Base-by-base conservation (phyloP, 2,329 filamentous ascomycete species). In the Aspergillus udagawae region DNA sequence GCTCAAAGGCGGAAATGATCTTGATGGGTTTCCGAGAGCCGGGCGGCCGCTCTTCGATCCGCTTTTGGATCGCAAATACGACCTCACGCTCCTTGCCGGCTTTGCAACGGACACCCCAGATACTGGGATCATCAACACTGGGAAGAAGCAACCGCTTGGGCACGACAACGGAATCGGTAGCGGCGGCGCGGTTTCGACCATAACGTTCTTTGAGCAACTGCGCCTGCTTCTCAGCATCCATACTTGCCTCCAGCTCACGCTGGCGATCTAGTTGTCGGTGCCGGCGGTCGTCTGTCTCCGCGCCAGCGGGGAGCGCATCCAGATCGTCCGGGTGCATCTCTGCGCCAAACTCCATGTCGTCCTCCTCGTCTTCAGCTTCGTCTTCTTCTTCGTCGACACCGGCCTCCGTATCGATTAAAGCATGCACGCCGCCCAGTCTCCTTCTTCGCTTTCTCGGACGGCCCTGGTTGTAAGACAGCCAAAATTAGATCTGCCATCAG, bases 331-430 rank as follows among this genome's bases (percentile, higher is more conserved):
- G 91, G 72, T 97, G 92, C 62, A 90, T 90, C 72, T 96, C 90
- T 64, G 91, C 90, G 70, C 92, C 92, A 71, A 94, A 91, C 64
- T 91, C 91, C 65, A 92, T 87, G 58, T 90, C 86, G 54, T 96
- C 92, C 65, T 95, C 91, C 65, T 97, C 93, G 52, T 95, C 91
- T 63, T 96, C 91, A 60, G 90, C 90, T 64, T 84, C 88, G 66
- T 96, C 92, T 67, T 96, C 92, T 62, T 96, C 87, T 58, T 90
- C 94, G 70, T 97, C 94, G 65, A 99, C 94, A 77, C 97, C 94
- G 73, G 94, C 94, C 81, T 99, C 94, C 69, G 93, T 91, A 86
- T 99, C 94, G 77, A 99, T 87, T 85, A 97, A 97, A 69, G 89
- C 87, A 66, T 91, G 90, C 62, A 91, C 86, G 63, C 84, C 83